Conservation (phyloP, 495 filamentous ascomycete species). For the Hypoxylon cercidicola region DNA sequence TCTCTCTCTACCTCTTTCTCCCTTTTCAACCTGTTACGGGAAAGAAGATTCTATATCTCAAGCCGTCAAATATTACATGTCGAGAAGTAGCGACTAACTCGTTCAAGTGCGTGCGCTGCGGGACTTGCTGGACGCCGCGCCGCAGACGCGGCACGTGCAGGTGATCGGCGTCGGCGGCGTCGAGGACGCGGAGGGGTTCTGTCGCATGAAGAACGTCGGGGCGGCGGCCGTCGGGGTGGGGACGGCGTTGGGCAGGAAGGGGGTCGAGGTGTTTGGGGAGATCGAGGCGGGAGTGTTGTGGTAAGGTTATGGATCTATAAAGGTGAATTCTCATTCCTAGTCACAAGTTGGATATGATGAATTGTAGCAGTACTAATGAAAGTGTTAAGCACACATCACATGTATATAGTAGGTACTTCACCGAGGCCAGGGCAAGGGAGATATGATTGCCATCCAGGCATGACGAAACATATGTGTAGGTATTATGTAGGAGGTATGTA, state of each 20-base stretch:
- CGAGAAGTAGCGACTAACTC: too few relatives aligned
- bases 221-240: slow-evolving; percentile 71
- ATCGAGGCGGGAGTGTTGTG: slow-evolving; percentile 53
- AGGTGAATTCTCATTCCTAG: too few relatives aligned
- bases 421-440: slow-evolving; percentile 4
- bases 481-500: background rate
- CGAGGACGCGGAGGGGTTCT: slow-evolving; percentile 64
- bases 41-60: too few relatives aligned
- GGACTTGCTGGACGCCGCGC: slow-evolving; percentile 59
- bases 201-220: slow-evolving; percentile 71
- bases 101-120: slow-evolving; percentile 70
- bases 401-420: too few relatives aligned
- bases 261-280: slow-evolving; percentile 67
- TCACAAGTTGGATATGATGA: too few relatives aligned
- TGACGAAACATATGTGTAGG: background rate
- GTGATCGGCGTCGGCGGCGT: slow-evolving; percentile 78
- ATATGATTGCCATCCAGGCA: background rate
- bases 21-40: too few relatives aligned
- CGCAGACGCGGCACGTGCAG: slow-evolving; percentile 50
- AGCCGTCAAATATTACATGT: too few relatives aligned
- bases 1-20: too few relatives aligned
- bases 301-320: too few relatives aligned
- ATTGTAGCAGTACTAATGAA: too few relatives aligned
- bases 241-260: slow-evolving; percentile 70
- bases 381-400: too few relatives aligned